Base-by-base conservation (phyloP, 768 basidiomycete species). In the Boletus rubescentipes region DNA sequence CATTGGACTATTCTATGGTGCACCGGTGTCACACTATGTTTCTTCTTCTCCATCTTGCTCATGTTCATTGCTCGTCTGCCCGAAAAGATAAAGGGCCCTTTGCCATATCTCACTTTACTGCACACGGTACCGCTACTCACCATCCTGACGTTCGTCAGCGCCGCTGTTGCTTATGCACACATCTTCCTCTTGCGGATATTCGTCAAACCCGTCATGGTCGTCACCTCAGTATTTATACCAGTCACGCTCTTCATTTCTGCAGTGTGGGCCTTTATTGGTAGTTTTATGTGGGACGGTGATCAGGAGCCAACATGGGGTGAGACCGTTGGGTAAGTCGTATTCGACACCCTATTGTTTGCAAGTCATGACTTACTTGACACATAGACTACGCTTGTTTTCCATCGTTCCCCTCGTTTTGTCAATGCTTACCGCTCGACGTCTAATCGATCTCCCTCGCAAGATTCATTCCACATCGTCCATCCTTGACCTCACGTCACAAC, bases 191-290 rank as follows among this genome's bases (percentile, higher is more conserved):
- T 96, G 46, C 83, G 86, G 53, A 77, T 91, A 54, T 93, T 93
- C 61, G 88, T 91, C 53, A 83, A 86, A 52, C 93, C 93, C 16
- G 88, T 92, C 46, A 85, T 96, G 76, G 72, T 92, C 35, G 79
- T 79, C 21, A 91, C 89, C 0, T 84, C 85, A 16, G 75, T 93
- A 26, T 87, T 88, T 62, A 83, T 90, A 44, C 90, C 91, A 37
- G 79, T 80, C 26, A 85, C 86, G 0, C 74, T 93, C 55, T 79
- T 89, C 63, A 75, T 90, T 45, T 90, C 87, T 38, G 82, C 89
- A 8, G 60, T 91, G 23, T 91, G 90, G 83, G 89, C 90, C 1
- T 92, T 93, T 68, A 75, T 86, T 14, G 90, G 89, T 30, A 89
- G 87, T 64, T 91, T 91, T 60, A 76, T 82, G 73, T 82, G 79